Conservation (phyloP, 768 basidiomycete genomes). For the Sutorius australiensis region DNA sequence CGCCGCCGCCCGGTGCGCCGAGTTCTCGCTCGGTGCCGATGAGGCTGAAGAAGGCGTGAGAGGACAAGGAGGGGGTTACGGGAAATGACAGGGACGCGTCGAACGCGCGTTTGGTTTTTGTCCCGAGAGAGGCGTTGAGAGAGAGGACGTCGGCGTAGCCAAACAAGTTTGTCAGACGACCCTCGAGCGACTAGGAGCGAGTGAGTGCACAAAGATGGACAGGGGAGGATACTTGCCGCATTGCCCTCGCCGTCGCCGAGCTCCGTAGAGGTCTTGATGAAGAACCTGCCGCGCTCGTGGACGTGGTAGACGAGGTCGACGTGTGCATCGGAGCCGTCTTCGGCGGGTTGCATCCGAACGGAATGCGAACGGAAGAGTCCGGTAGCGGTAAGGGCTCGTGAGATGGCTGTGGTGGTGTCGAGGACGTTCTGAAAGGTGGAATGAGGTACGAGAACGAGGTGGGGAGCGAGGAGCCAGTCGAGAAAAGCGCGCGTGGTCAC, state of each 20-base stretch:
- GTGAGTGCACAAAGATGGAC: constrained; percentile 1
- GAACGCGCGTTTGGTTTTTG: constrained; percentile 82
- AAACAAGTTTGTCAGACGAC: constrained; percentile 80
- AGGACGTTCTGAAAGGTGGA: constrained; percentile 62
- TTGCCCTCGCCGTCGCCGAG: constrained; percentile 91
- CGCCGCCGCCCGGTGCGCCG: constrained; percentile 23
- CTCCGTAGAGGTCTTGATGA: constrained; percentile 81
- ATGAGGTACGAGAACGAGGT: constrained; percentile 32
- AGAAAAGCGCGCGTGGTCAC: constrained; percentile 80
- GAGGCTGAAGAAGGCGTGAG: constrained; percentile 64
- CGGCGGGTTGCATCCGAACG: constrained; percentile 56
- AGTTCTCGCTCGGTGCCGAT: constrained; percentile 82
- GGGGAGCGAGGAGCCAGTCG: constrained; percentile 69
- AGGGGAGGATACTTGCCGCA: constrained; percentile 56
- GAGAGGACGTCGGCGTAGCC: constrained; percentile 89
- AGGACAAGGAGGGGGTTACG: constrained; percentile 55
- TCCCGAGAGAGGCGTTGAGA: constrained; percentile 78
- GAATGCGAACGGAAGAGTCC: constrained; percentile 74
- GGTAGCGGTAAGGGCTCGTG: constrained; percentile 62
- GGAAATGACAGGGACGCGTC: constrained; percentile 65
- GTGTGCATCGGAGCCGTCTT: constrained; percentile 53
- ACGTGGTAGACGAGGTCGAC: constrained; percentile 80
- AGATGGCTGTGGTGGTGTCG: constrained; percentile 63
- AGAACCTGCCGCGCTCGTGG: constrained; percentile 72
- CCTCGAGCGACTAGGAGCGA: constrained; percentile 61